Evolutionary conservation across 495 filamentous ascomycete genomes (phyloP).

Genomic region (Penicillium coprophilum): DNA sequence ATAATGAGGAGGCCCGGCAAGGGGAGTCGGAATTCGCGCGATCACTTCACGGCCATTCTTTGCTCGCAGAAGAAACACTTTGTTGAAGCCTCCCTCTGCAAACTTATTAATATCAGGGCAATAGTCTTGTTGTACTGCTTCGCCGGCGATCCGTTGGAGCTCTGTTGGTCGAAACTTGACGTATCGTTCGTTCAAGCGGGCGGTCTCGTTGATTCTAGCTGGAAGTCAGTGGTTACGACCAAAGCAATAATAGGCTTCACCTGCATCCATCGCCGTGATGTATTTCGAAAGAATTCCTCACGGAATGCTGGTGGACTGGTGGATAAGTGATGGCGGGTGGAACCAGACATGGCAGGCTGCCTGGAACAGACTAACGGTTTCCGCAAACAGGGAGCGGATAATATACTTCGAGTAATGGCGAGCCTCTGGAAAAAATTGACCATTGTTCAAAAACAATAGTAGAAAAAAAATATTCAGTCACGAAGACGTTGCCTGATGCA

Average conservation of each 20-base stretch:
- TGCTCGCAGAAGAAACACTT: slow-evolving; percentile 29
- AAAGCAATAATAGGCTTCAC: slow-evolving; percentile 12
- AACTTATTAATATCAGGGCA: slow-evolving; percentile 28
- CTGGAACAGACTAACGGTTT: slow-evolving; percentile 18
- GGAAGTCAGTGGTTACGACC: slow-evolving; percentile 9
- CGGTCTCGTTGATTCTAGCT: slow-evolving; percentile 30
- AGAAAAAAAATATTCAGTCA: too few relatives aligned
- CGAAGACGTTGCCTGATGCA: too few relatives aligned
- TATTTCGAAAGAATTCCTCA: slow-evolving; percentile 32
- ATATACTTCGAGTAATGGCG: slow-evolving; percentile 18
- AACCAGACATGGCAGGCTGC: slow-evolving; percentile 19
- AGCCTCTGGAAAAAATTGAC: slow-evolving; percentile 11
- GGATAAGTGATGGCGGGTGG: slow-evolving; percentile 22
- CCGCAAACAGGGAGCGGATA: slow-evolving; percentile 10
- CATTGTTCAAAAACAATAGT: too few relatives aligned
- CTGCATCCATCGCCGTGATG: slow-evolving; percentile 29
- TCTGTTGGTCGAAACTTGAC: slow-evolving; percentile 33
- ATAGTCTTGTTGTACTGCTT: slow-evolving; percentile 29
- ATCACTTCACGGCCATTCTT: slow-evolving; percentile 36
- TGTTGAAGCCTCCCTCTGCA: slow-evolving; percentile 41
- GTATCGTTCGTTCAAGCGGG: slow-evolving; percentile 30
- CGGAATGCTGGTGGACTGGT: slow-evolving; percentile 16
- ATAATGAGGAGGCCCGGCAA: slow-evolving; percentile 35
- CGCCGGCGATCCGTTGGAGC: slow-evolving; percentile 32
- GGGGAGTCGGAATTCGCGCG: slow-evolving; percentile 37